Base-by-base conservation (phyloP, 164 flowering plant genomes). In the Vitis cinerea region DNA sequence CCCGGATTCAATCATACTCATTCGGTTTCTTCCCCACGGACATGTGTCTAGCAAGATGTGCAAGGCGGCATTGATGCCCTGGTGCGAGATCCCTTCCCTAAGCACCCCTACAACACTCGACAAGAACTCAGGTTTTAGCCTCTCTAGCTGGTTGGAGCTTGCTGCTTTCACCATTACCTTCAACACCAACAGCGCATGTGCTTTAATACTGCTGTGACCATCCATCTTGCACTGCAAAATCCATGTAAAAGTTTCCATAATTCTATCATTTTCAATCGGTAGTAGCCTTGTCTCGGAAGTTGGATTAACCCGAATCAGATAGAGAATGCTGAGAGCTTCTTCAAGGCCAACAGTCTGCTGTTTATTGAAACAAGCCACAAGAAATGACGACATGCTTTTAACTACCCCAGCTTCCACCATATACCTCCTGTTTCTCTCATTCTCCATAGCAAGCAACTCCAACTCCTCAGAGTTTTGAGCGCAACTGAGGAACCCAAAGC, bases 401-500 rank as follows among this genome's bases (percentile, higher is more conserved):
- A 66, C 67, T 0, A 80, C 74, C 3, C 87, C 94, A 3, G 83
- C 81, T 30, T 89, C 91, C 11, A 59, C 75, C 85, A 87, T 72
- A 61, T 17, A 66, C 52, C 67, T 72, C 52, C 83, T 44, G 44
- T 84, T 86, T 57, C 79, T 69, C 3, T 84, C 85, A 16, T 54
- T 75, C 73, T 83, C 88, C 0, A 59, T 31, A 1, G 81, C 84
- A 1, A 83, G 67, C 5, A n/a, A 0, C 30, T 67, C 84, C 12
- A 89, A 23, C 15, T 64, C 27, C 27, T 67, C n/a, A 89, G 48
- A 0, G 83, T 29, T 4, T 67, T 53, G 1, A 63, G 59, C 8
- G 78, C 59, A 67, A 53, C 8, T 74, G 16, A 8, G 81, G 86
- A 3, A 8, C 9, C 15, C 37, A 17, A 5, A 83, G 77, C 55